Evolutionary conservation across 148 eudicot species (phyloP), one percentile per base, ranked within the genome.

Genomic region (Persicaria maculosa): DNA sequence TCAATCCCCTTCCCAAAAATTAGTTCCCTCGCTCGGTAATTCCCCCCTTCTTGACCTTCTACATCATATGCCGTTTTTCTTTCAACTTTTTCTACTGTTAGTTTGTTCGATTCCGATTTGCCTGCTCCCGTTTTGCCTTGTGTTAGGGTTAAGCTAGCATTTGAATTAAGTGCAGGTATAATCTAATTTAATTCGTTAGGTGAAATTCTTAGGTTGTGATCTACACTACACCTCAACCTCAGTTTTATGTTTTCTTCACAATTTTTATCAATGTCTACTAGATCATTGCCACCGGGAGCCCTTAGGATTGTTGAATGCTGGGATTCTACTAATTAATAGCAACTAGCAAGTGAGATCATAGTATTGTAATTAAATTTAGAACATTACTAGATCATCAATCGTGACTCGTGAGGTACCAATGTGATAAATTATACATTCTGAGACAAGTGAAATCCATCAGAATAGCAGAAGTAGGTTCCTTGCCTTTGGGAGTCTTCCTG

Each of bases 1-100:
- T 75, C 50, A 50, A 83, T 75, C 36, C 73, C 43, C 40, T 83
- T 50, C 71, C 76, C 7, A 68, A 73, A 36, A 79, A 80, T 65
- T 65, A 65, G 70, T 40, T 14, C 70, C 1, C 6, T 65, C 2
- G 46, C 47, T 65, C 45, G 70, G 20, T 81, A 70, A 77, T 71
- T 75, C 58, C n/a, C 31, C 14, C 9, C 25, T 44, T 55, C 57
- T 74, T 72, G 64, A 31, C 9, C 47, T 55, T 57, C 11, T 62
- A 12, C 8, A 25, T 31, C 43, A 53, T 31, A 52, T 16, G 62
- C 47, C 9, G 0, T 50, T 16, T 71, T 10, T 72, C 44, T 47
- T 19, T 44, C 10, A 2, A 47, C 16, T 14, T 20, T 10, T 4
- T 43, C 10, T 47, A 3, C 19, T 6, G 22, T 31, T 44, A 62